Evolutionary conservation across 1,284 basidiomycete genomes (phyloP), one percentile per base, ranked within the genome.

Genomic region (Ceratobasidium sp.): DNA sequence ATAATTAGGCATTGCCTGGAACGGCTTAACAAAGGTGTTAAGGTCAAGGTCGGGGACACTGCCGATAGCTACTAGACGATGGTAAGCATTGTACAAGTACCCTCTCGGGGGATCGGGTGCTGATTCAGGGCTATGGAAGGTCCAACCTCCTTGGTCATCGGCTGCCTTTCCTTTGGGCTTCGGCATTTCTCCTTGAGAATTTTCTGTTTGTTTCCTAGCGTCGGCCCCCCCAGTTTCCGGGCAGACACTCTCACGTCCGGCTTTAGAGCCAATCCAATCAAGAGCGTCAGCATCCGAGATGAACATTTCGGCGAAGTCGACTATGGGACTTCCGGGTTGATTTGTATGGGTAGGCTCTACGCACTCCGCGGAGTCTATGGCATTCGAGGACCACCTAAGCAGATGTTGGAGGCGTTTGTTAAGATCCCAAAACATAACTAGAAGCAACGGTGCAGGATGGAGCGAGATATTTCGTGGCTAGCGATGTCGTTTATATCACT

Each of bases 11-110:
- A 47, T 28, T 39, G 39, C 28, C 37, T 58, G 47, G 54, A 60
- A 28, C 20, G 11, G n/a, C 20, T n/a, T 28, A 17, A 33, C 7
- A 26, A 37, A 10, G 11, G 53, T 51, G 10, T 54, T 17, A 17
- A 35, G 60, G n/a, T 63, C 37, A 5, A 42, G 37, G 23, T 13
- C 20, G 15, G 26, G 31, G 11, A 71, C 60, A n/a, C 45, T 56
- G 23, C 42, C 31, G 7, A 6, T 37, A 1, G 68, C 53, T n/a
- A 53, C 53, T 42, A 71, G 17, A 11, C 54, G 53, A 31, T 56
- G 35, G 37, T 35, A n/a, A 20, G 53, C 53, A 23, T 71, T 53
- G 35, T 71, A 35, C 4, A 71, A 31, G 39, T 71, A 71, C n/a
- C 68, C 68, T 17, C 7, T 49, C n/a, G 47, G 20, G 47, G 6